A percentile compares a stretch with the other conserved stretches of the same genome.
Evolutionary conservation across 2,329 filamentous ascomycete species (phyloP).

Genomic region (Trichoderma sp.): DNA sequence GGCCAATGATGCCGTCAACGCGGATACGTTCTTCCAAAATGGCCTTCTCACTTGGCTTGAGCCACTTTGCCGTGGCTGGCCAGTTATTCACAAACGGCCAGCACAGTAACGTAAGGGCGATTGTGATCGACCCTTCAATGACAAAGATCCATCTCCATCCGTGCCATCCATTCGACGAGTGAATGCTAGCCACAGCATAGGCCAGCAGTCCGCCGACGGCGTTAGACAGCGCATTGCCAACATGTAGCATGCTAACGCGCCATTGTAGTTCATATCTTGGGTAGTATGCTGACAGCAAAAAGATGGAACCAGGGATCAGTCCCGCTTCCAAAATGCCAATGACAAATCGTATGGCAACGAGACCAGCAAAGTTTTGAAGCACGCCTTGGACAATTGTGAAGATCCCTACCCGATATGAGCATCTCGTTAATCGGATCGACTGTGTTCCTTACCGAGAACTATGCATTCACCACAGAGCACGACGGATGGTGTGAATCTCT

Average conservation of each 20-base stretch:
- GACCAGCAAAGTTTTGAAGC: conserved; percentile 23
- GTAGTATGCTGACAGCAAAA: conserved; percentile 26
- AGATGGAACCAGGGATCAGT: conserved; percentile 27
- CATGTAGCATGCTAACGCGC: conserved; percentile 26
- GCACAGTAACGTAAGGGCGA: conserved; percentile 1
- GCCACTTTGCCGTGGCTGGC: conserved; percentile 14
- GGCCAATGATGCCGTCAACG: conserved; percentile 5
- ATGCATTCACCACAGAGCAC: conserved; percentile 17
- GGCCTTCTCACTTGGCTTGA: background rate
- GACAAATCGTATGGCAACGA: conserved; percentile 24
- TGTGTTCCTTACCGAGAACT: conserved; percentile 20
- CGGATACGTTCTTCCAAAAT: conserved; percentile 5
- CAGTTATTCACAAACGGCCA: conserved; percentile 12
- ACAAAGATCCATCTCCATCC: conserved; percentile 27
- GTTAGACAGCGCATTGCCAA: conserved; percentile 27
- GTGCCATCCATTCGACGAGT: conserved; percentile 23
- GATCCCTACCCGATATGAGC: conserved; percentile 20
- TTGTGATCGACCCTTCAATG: conserved; percentile 6
- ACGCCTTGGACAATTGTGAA: conserved; percentile 29
- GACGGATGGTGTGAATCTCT: conserved; percentile 25
- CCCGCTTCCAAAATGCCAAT: conserved; percentile 27
- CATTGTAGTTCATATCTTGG: conserved; percentile 25
- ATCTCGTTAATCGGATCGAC: background rate
- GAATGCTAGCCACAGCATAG: conserved; percentile 27
- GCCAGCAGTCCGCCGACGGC: conserved; percentile 27